Base-by-base conservation (phyloP, 768 basidiomycete species). In the Gautieria morchelliformis region DNA sequence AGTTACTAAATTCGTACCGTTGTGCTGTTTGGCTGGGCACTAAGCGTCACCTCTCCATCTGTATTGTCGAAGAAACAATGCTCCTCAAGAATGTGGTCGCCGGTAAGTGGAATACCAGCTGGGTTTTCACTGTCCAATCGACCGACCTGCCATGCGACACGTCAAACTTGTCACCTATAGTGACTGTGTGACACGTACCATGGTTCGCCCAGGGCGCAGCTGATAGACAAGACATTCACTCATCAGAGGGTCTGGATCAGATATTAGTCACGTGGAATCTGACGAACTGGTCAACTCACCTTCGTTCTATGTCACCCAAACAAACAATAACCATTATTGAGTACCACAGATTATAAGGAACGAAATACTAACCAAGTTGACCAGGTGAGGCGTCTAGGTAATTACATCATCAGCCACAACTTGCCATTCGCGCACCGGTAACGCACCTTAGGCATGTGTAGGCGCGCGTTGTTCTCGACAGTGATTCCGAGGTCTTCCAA, bases 391-490 rank as follows among this genome's bases (percentile, higher is more conserved):
- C n/a, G n/a, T n/a, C n/a, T n/a, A n/a, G n/a, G n/a, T n/a, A n/a
- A n/a, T n/a, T n/a, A n/a, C n/a, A n/a, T n/a, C n/a, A n/a, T n/a
- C n/a, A n/a, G n/a, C n/a, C n/a, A n/a, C n/a, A n/a, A n/a, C n/a
- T n/a, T n/a, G n/a, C n/a, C n/a, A n/a, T n/a, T n/a, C n/a, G n/a
- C n/a, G n/a, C n/a, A n/a, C n/a, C n/a, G n/a, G n/a, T n/a, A n/a
- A n/a, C n/a, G n/a, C n/a, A n/a, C 61, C 79, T 97, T 98, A 32
- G 96, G 96, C 20, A 95, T 93, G 75, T 96, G 93, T 57, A 99
- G 95, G 52, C 96, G 94, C 57, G 97, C 89, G 56, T 90, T 73
- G 69, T 93, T 97, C 73, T 98, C 95, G 59, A 99, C 92, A 41
- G 89, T 90, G 71, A 99, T 98, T 39, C 96, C 96, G 60, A 99